Percentiles rank a stretch among this genome's conserved stretches.
These are phyloP conservation scores for Harringtonia aguacate DNA, from an alignment of 2,329 filamentous ascomycete species.

Conservation along the genomic window DNA sequence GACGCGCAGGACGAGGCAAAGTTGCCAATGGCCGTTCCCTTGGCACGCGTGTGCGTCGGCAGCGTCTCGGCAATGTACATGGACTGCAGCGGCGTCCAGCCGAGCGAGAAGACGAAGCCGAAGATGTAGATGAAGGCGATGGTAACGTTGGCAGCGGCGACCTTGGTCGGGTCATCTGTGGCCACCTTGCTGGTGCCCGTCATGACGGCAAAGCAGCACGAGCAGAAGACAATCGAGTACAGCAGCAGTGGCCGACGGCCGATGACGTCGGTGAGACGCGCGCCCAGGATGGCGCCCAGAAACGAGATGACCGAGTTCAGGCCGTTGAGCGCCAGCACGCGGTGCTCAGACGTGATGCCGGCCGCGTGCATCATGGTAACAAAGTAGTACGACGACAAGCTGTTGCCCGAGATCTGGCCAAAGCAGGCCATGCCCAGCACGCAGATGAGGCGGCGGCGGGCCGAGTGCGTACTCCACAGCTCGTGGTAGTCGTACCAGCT, in stretches of 20 bases:
- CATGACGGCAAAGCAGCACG: slow-evolving; percentile 35
- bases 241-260: slow-evolving; percentile 46
- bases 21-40: slow-evolving; percentile 9
- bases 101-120: slow-evolving; percentile 9
- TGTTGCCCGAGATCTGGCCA: slow-evolving; percentile 35
- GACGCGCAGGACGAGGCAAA: slow-evolving; percentile 9
- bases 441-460: slow-evolving; percentile 28
- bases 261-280: slow-evolving; percentile 42
- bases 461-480: slow-evolving; percentile 26
- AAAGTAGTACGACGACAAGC: slow-evolving; percentile 43
- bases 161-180: slow-evolving; percentile 13
- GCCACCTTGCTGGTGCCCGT: slow-evolving; percentile 35
- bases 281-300: slow-evolving; percentile 39
- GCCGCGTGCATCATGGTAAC: slow-evolving; percentile 37
- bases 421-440: slow-evolving; percentile 25
- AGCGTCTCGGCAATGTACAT: slow-evolving; percentile 11
- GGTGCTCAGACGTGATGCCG: slow-evolving; percentile 37
- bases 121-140: slow-evolving; percentile 10
- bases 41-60: slow-evolving; percentile 9
- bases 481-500: slow-evolving; percentile 34
- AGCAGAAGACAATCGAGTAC: slow-evolving; percentile 33
- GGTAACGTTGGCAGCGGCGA: slow-evolving; percentile 6
- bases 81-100: slow-evolving; percentile 9
- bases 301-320: slow-evolving; percentile 44
- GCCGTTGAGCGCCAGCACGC: slow-evolving; percentile 37